Percentiles rank a stretch among this genome's conserved stretches.
phyloP scores from a whole-genome alignment of 1,139 yeast species.

The Yamadazyma triangularis region DNA sequence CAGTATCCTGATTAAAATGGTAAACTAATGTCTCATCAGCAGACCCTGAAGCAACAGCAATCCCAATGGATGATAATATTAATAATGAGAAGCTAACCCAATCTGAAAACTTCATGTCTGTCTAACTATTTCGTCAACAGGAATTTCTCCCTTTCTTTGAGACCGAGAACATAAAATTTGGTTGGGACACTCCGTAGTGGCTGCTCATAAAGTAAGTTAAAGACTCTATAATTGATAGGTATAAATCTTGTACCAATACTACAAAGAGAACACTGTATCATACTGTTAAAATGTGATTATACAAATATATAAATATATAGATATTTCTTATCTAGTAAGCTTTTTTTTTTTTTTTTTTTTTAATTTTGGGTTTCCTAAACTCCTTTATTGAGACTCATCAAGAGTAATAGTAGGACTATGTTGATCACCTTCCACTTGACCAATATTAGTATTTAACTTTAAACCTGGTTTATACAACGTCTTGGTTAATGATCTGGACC shows the following conservation, averaged over 20 bases:
- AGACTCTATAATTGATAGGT: too few species aligned
- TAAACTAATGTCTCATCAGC: slow-evolving; percentile 9
- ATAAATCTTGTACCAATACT: too few species aligned
- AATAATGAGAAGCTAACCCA: slow-evolving; percentile 5
- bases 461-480: slow-evolving; percentile 35
- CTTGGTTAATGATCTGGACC: slow-evolving; percentile 27
- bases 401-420: slow-evolving; percentile 42
- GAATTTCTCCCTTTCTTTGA: background rate
- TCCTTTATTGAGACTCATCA: slow-evolving; percentile 27
- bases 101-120: slow-evolving; percentile 11
- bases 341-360: too few species aligned
- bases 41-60: too few species aligned
- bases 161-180: too few species aligned
- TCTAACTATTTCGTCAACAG: background rate
- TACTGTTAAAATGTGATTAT: too few species aligned
- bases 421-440: slow-evolving; percentile 4
- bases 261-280: too few species aligned
- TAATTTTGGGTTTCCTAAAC: too few species aligned
- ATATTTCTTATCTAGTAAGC: too few species aligned
- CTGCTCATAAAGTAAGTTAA: too few species aligned
- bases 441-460: slow-evolving; percentile 15
- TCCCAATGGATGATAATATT: background rate
- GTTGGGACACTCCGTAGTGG: too few species aligned
- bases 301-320: too few species aligned
- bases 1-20: slow-evolving; percentile 13